phyloP scores from a whole-genome alignment of 208 protist species.

The Blastocrithidia nonstop region DNA sequence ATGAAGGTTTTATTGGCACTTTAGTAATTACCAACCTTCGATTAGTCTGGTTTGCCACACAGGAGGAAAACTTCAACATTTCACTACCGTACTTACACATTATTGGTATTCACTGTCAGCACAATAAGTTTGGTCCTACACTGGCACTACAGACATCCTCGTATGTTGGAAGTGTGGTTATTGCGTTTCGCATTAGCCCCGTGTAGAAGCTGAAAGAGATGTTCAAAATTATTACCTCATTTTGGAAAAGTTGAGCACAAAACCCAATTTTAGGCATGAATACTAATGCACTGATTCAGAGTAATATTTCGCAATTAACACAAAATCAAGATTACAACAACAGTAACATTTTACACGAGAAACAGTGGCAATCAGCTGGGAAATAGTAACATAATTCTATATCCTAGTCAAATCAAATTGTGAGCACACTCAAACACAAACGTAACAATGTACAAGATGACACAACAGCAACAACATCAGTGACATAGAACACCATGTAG shows the following conservation, averaged over 20 bases:
- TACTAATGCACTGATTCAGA: slow-evolving; percentile 6
- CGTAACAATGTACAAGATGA: too few species aligned
- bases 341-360: slow-evolving; percentile 4
- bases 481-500: background rate
- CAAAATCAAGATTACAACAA: background rate
- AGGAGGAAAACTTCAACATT: slow-evolving; percentile 87
- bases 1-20: slow-evolving; percentile 82
- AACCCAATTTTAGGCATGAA: slow-evolving; percentile 77
- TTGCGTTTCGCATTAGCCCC: slow-evolving; percentile 84
- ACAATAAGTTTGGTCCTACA: slow-evolving; percentile 68
- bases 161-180: slow-evolving; percentile 51
- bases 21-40: slow-evolving; percentile 92
- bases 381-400: too few species aligned
- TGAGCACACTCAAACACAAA: too few species aligned
- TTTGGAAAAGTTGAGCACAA: slow-evolving; percentile 67
- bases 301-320: background rate
- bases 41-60: slow-evolving; percentile 88
- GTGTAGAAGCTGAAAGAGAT: slow-evolving; percentile 39
- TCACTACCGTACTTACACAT: slow-evolving; percentile 93
- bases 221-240: slow-evolving; percentile 58
- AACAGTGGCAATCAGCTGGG: too few species aligned
- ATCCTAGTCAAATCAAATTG: background rate
- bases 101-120: slow-evolving; percentile 38
- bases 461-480: background rate
- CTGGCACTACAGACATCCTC: slow-evolving; percentile 68